Percentiles rank a stretch among this genome's conserved stretches.
Conservation (phyloP, 176 grass and related monocot species). For the Secale cereale region DNA sequence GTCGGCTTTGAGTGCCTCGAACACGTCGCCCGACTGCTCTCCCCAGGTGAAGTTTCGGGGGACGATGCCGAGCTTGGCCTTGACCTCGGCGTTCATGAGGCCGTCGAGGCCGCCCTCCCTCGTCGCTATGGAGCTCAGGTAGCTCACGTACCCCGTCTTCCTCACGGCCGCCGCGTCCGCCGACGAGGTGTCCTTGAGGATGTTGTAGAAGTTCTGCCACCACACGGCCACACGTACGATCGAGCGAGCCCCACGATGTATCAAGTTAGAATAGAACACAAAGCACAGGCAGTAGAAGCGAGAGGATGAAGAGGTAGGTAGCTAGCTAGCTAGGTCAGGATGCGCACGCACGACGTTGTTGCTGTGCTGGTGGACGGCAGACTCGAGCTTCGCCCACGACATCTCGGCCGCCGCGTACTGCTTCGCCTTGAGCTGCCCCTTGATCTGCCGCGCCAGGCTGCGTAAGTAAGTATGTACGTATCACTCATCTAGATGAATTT, state of each 20-base stretch:
- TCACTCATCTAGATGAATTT: too few relatives aligned
- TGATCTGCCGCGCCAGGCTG: conserved; percentile 51
- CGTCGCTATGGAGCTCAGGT: conserved; percentile 27
- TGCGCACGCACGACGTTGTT: conserved; percentile 50
- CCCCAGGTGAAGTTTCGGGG: conserved; percentile 32
- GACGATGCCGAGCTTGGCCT: conserved; percentile 69
- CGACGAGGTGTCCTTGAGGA: conserved; percentile 45
- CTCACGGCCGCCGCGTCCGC: background rate
- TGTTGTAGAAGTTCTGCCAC: conserved; percentile 74
- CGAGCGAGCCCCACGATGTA: too few relatives aligned
- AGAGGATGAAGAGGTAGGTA: too few relatives aligned
- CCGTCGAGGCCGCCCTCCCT: conserved; percentile 1
- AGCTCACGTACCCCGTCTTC: conserved; percentile 34
- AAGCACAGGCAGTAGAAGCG: background rate
- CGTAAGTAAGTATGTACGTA: too few relatives aligned
- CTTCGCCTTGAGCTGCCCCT: conserved; percentile 22
- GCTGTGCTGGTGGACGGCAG: conserved; percentile 7
- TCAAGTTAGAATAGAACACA: too few relatives aligned
- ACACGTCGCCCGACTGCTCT: conserved; percentile 39
- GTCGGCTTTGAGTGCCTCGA: conserved; percentile 33
- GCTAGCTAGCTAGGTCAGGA: too few relatives aligned
- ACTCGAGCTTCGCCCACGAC: conserved; percentile 55
- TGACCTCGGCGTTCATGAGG: conserved; percentile 72
- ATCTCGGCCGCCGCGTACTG: conserved; percentile 44
- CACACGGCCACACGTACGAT: too few relatives aligned